phyloP scores from a whole-genome alignment of 768 basidiomycete species.

The Coprinellus micaceus region DNA sequence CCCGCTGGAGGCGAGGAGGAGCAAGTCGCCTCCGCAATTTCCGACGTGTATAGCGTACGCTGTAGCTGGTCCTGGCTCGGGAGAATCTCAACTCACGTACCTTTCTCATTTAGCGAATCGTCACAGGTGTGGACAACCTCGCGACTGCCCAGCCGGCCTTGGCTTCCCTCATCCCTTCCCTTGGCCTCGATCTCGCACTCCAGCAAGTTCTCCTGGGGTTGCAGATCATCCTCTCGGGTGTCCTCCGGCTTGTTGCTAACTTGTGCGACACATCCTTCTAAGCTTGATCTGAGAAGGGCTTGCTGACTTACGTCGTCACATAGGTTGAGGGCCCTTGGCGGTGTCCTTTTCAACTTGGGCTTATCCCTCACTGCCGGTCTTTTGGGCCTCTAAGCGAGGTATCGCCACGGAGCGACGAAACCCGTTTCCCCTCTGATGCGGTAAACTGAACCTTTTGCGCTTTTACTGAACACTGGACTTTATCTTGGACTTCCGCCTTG shows the following conservation, averaged over 20 bases:
- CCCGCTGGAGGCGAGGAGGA: conserved; percentile 8
- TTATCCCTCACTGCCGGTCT: background rate
- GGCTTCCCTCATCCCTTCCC: conserved; percentile 4
- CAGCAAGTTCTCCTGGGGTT: conserved; percentile 11
- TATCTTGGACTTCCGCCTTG: too few species aligned
- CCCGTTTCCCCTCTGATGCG: too few species aligned
- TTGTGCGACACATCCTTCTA: conserved; percentile 1
- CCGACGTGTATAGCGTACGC: conserved; percentile 1
- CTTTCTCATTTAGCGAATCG: conserved; percentile 1
- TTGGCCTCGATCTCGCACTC: conserved; percentile 11
- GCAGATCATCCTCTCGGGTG: conserved; percentile 8
- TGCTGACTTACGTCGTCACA: background rate
- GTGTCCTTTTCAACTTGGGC: background rate
- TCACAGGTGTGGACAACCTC: conserved; percentile 9
- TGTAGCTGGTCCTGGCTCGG: too few species aligned
- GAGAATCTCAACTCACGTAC: too few species aligned
- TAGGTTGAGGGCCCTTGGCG: background rate
- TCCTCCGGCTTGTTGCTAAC: conserved; percentile 6
- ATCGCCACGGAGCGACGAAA: too few species aligned
- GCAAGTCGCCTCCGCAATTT: conserved; percentile 14
- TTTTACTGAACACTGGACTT: too few species aligned
- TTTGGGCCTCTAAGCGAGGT: background rate
- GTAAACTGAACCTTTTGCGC: too few species aligned
- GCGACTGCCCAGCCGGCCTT: conserved; percentile 9
- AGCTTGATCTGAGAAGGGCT: background rate